Evolutionary conservation across 306 rosid genomes (phyloP).

Genomic region (Gastrolobium villosum): DNA sequence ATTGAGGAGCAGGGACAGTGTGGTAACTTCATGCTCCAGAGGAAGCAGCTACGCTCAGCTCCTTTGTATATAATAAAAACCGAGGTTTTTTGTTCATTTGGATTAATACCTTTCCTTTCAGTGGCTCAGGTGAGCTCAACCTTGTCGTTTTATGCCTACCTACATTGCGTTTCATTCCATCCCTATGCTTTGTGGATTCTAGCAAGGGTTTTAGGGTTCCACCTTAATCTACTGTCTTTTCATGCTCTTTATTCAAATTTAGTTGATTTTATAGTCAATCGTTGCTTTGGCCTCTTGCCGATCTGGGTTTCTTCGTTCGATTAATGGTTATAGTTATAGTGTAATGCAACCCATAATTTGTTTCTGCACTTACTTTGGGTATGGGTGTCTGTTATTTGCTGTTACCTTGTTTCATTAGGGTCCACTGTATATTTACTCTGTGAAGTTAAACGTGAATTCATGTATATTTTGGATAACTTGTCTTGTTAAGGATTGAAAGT

Average conservation of each 20-base stretch:
- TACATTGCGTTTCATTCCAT: neutral
- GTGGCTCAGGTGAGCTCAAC: constrained; percentile 65
- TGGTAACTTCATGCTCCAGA: constrained; percentile 40
- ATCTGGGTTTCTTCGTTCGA: constrained; percentile 19
- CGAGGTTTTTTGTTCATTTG: no score
- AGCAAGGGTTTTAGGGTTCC: constrained; percentile 67
- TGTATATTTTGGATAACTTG: neutral
- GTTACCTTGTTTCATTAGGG: neutral
- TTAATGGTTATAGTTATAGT: neutral
- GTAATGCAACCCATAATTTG: neutral
- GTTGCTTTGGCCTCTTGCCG: neutral
- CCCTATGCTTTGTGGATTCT: neutral
- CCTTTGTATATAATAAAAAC: neutral
- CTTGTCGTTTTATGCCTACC: constrained; percentile 38
- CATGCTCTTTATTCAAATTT: neutral
- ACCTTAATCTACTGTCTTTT: neutral
- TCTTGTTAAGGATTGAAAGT: neutral
- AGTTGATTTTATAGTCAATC: constrained; percentile 5
- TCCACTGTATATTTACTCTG: neutral
- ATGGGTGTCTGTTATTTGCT: neutral
- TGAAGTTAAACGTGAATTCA: neutral
- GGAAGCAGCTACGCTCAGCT: constrained; percentile 27
- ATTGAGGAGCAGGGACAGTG: constrained; percentile 19
- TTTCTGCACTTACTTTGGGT: neutral
- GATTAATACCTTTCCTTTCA: constrained; percentile 1